Percentiles rank a stretch among this genome's conserved stretches.
Evolutionary conservation across 768 basidiomycete species (phyloP).

Genomic region (Russula ochroleuca): DNA sequence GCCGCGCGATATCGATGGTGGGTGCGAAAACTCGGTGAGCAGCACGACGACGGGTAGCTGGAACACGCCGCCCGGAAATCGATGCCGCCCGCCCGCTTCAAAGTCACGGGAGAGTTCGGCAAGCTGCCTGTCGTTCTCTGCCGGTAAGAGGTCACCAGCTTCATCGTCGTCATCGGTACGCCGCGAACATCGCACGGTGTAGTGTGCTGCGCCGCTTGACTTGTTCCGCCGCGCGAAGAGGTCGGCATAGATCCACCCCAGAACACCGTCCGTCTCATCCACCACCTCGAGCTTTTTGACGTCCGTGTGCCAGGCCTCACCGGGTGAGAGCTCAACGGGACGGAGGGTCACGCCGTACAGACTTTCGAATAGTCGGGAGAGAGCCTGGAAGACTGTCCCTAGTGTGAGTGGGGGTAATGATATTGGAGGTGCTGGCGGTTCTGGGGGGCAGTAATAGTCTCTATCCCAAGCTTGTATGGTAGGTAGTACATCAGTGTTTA

Average conservation of each 20-base stretch:
- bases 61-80: conserved; percentile 61
- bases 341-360: conserved; percentile 85
- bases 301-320: conserved; percentile 86
- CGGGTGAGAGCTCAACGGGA: conserved; percentile 58
- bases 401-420: conserved; percentile 72
- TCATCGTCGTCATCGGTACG: conserved; percentile 90
- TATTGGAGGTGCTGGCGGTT: conserved; percentile 70
- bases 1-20: conserved; percentile 49
- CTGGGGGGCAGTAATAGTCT: conserved; percentile 85
- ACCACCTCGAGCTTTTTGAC: conserved; percentile 92
- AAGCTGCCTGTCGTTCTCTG: conserved; percentile 38
- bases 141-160: conserved; percentile 49
- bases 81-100: conserved; percentile 57
- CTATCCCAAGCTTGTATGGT: conserved; percentile 93
- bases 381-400: conserved; percentile 86
- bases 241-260: conserved; percentile 96
- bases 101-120: conserved; percentile 52
- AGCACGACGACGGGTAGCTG: conserved; percentile 92
- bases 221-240: conserved; percentile 83
- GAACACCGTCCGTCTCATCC: conserved; percentile 78
- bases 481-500: conserved; percentile 53
- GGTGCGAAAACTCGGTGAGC: conserved; percentile 77
- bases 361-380: conserved; percentile 83
- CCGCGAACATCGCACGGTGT: conserved; percentile 93
- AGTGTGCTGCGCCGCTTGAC: conserved; percentile 90